A percentile compares a stretch with the other conserved stretches of the same genome.
These are phyloP conservation scores for Wallacemonas sp. DNA, from an alignment of 208 protist genomes.

Conservation along the genomic window DNA sequence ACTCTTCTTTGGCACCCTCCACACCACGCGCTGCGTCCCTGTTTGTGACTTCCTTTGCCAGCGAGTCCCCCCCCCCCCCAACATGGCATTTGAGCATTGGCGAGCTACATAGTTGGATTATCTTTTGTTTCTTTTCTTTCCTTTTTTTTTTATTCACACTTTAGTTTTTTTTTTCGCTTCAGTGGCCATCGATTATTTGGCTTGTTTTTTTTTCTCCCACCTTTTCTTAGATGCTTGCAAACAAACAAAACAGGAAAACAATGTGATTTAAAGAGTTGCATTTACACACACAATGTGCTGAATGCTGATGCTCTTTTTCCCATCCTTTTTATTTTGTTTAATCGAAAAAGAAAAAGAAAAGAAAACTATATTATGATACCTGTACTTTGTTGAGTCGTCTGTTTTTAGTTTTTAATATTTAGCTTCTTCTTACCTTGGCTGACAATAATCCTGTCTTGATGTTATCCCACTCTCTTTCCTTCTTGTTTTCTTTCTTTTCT, in stretches of 20 bases:
- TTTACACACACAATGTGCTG: too few relatives aligned
- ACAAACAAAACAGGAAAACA: too few relatives aligned
- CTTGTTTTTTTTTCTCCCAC: slow-evolving; percentile 15
- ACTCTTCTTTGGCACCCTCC: too few relatives aligned
- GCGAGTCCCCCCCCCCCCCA: too few relatives aligned
- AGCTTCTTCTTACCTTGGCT: slow-evolving; percentile 1
- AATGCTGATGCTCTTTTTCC: too few relatives aligned
- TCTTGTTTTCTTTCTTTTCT: slow-evolving; percentile 23
- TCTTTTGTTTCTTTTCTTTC: slow-evolving; percentile 9
- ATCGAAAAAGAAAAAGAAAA: slow-evolving; percentile 1
- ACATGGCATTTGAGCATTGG: too few relatives aligned
- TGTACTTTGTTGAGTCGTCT: background rate
- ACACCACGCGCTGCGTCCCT: too few relatives aligned
- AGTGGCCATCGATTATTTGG: slow-evolving; percentile 2
- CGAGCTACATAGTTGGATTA: slow-evolving; percentile 15
- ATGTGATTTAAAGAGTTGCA: too few relatives aligned
- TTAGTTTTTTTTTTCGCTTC: slow-evolving; percentile 15
- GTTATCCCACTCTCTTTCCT: slow-evolving; percentile 17
- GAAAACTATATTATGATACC: background rate
- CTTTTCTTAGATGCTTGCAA: too few relatives aligned
- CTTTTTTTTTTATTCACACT: slow-evolving; percentile 2
- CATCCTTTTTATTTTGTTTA: background rate
- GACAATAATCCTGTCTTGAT: too few relatives aligned
- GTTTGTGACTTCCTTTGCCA: too few relatives aligned
- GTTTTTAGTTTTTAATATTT: slow-evolving; percentile 5